phyloP scores from a whole-genome alignment of 805 yeast species.

The Osmozyma mogii region DNA sequence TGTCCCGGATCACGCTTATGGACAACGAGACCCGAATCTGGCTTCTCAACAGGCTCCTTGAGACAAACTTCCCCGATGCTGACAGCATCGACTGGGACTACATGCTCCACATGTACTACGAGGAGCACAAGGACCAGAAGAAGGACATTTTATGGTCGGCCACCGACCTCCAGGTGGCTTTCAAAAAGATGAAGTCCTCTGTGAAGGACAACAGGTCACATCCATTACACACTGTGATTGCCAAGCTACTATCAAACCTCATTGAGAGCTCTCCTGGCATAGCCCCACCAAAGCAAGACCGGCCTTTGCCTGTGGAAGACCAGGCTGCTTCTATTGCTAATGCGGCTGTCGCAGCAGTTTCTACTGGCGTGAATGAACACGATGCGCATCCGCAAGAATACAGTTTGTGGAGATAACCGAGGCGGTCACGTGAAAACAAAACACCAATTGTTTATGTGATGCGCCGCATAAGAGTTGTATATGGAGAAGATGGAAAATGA shows the following conservation, averaged over 20 bases:
- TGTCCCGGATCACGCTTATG: constrained; percentile 25
- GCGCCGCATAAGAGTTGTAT: too few species aligned
- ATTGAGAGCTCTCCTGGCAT: neutral
- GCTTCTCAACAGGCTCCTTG: constrained; percentile 26
- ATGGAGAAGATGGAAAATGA: too few species aligned
- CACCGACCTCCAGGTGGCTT: constrained; percentile 52
- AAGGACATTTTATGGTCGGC: constrained; percentile 25
- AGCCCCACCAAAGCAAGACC: neutral
- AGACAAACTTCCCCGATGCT: constrained; percentile 15
- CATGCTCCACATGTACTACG: constrained; percentile 20
- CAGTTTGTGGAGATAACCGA: constrained; percentile 29
- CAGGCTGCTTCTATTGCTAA: constrained; percentile 28
- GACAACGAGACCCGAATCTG: constrained; percentile 26
- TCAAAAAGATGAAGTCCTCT: constrained; percentile 48
- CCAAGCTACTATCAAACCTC: constrained; percentile 6
- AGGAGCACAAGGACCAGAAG: constrained; percentile 16
- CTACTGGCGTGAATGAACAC: constrained; percentile 19
- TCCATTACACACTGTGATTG: constrained; percentile 7
- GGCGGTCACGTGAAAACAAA: too few species aligned
- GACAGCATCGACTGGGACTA: constrained; percentile 31
- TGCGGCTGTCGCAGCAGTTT: constrained; percentile 32
- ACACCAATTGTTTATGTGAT: too few species aligned
- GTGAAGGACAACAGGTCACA: constrained; percentile 43
- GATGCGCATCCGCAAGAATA: constrained; percentile 29
- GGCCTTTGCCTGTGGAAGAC: constrained; percentile 8